These are phyloP conservation scores for Phaeosphaeriaceae sp. DNA, from an alignment of 2,329 filamentous ascomycete species.

Conservation along the genomic window DNA sequence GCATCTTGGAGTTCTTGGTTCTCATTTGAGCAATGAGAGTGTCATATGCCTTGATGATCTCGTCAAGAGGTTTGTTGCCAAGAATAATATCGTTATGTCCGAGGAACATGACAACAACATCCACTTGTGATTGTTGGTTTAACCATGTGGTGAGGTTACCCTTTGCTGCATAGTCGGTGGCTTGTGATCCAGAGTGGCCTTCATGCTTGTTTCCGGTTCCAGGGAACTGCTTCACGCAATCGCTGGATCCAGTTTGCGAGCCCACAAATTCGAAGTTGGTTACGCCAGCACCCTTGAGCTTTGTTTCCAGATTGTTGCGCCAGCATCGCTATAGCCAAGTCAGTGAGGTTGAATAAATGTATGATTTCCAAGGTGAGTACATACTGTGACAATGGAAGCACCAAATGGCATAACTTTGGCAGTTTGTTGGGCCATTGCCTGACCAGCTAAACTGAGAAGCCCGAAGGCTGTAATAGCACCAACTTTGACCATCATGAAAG, in stretches of 20 bases:
- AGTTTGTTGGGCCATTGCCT: slow-evolving; percentile 26
- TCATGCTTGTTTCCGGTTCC: slow-evolving; percentile 46
- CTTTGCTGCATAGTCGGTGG: slow-evolving; percentile 48
- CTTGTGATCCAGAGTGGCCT: slow-evolving; percentile 52
- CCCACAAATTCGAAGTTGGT: slow-evolving; percentile 47
- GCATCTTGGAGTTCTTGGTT: slow-evolving; percentile 48
- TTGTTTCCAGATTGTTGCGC: slow-evolving; percentile 42
- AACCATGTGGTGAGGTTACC: slow-evolving; percentile 51
- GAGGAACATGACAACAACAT: slow-evolving; percentile 57
- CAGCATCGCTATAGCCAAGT: slow-evolving; percentile 38
- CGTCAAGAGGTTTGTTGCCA: slow-evolving; percentile 35
- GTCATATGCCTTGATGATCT: slow-evolving; percentile 48
- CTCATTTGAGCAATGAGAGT: slow-evolving; percentile 53
- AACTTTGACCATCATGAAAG: slow-evolving; percentile 30
- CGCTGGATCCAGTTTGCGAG: slow-evolving; percentile 22
- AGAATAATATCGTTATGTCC: slow-evolving; percentile 54
- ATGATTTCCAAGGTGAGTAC: slow-evolving; percentile 3
- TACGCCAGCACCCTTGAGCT: slow-evolving; percentile 29
- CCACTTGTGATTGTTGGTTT: slow-evolving; percentile 41
- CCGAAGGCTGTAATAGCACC: slow-evolving; percentile 22
- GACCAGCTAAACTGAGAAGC: slow-evolving; percentile 26
- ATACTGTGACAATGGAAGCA: slow-evolving; percentile 43
- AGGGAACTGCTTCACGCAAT: slow-evolving; percentile 7
- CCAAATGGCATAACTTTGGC: slow-evolving; percentile 47
- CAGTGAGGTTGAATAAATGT: neutral